phyloP scores from a whole-genome alignment of 345 rosid species.

The Salix koriyanagi region DNA sequence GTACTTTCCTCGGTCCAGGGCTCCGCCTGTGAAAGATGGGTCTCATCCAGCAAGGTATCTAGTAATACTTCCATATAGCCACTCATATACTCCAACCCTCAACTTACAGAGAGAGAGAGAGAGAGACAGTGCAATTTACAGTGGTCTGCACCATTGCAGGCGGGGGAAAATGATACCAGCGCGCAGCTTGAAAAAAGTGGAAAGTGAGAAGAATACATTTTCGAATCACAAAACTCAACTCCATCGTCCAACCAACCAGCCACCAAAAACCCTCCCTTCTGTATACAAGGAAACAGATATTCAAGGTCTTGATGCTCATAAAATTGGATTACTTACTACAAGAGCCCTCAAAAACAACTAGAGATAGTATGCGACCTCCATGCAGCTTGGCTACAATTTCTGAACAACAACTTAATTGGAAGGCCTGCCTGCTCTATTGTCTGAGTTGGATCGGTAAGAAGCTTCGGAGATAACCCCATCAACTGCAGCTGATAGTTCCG shows the following conservation, averaged over 20 bases:
- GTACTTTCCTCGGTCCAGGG: background rate
- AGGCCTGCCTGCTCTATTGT: constrained; percentile 78
- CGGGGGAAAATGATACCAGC: no score
- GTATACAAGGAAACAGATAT: constrained; percentile 1
- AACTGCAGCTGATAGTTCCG: constrained; percentile 64
- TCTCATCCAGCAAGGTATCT: background rate
- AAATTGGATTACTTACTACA: constrained; percentile 4
- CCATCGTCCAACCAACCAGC: constrained; percentile 18
- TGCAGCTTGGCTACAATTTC: constrained; percentile 44
- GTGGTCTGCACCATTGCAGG: no score
- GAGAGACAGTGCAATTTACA: no score
- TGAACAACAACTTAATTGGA: constrained; percentile 85
- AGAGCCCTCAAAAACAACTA: constrained; percentile 1
- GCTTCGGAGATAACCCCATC: constrained; percentile 96
- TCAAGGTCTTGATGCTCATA: background rate
- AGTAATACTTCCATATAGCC: background rate
- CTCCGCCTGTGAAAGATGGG: background rate
- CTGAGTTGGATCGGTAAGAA: constrained; percentile 51
- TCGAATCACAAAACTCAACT: background rate
- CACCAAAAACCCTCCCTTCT: constrained; percentile 8
- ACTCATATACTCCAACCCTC: background rate
- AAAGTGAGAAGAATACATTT: background rate
- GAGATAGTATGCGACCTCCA: background rate
- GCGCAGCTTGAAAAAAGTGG: no score
- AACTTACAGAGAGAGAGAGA: no score